A percentile compares a stretch with the other conserved stretches of the same genome.
phyloP scores from a whole-genome alignment of 2,329 filamentous ascomycete genomes.

The Acrodontium crateriforme region DNA sequence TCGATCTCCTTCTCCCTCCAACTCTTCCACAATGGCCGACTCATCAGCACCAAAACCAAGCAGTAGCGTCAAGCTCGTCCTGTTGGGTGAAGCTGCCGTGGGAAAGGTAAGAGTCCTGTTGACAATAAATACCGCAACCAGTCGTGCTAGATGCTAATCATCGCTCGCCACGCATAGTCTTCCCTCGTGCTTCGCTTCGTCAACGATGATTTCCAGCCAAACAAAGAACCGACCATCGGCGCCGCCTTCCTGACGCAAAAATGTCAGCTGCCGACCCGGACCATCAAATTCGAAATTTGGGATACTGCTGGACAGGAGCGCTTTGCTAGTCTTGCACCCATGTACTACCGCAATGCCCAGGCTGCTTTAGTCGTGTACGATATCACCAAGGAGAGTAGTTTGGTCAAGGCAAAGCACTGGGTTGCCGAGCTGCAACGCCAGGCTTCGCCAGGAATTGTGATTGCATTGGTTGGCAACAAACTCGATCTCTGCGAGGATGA shows the following conservation, averaged over 20 bases:
- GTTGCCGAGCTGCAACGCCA: conserved; percentile 94
- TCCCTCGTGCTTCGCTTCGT: conserved; percentile 96
- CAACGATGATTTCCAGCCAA: conserved; percentile 99
- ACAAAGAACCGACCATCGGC: conserved; percentile 98
- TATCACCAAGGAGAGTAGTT: conserved; percentile 86
- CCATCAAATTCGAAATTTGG: conserved; percentile 65
- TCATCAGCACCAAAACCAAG: conserved; percentile 72
- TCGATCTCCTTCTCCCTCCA: conserved; percentile 8
- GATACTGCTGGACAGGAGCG: conserved; percentile 96
- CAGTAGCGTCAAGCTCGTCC: conserved; percentile 98
- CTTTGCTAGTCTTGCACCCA: conserved; percentile 88
- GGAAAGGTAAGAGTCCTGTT: conserved; percentile 60
- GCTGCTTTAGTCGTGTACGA: conserved; percentile 97
- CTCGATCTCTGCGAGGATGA: conserved; percentile 57
- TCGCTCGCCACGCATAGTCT: conserved; percentile 46
- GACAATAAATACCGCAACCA: not conserved
- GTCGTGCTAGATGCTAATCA: not conserved
- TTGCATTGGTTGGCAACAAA: conserved; percentile 94
- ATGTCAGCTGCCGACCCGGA: conserved; percentile 86
- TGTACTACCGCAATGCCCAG: conserved; percentile 99
- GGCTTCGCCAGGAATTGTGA: conserved; percentile 90
- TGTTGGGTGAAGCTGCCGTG: conserved; percentile 92
- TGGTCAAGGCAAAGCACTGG: conserved; percentile 97
- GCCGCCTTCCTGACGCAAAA: conserved; percentile 98
- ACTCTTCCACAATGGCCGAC: conserved; percentile 49